These are phyloP conservation scores for Globisporangium ultimum DNA, from an alignment of 352 stramenopile genomes.

Conservation along the genomic window DNA sequence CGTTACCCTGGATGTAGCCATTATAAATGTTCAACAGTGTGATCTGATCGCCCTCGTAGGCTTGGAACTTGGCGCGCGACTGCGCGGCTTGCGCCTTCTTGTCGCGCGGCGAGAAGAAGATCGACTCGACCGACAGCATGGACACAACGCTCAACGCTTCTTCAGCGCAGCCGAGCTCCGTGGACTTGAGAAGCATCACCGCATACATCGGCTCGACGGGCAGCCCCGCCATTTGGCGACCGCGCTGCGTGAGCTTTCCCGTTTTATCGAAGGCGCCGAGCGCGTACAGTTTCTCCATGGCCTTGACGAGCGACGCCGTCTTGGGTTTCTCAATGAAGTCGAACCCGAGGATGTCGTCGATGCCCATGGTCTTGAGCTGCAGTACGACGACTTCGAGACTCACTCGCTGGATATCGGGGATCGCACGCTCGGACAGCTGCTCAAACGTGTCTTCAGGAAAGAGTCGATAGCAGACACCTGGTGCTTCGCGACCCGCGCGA, in stretches of 20 bases:
- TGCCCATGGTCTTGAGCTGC: conserved; percentile 85
- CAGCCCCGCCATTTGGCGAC: conserved; percentile 81
- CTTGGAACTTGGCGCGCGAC: conserved; percentile 72
- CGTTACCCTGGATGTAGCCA: conserved; percentile 60
- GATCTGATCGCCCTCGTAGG: conserved; percentile 84
- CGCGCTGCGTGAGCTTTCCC: conserved; percentile 64
- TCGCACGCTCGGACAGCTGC: conserved; percentile 64
- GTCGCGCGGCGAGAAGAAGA: conserved; percentile 85
- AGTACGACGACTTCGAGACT: conserved; percentile 81
- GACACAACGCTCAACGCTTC: conserved; percentile 85
- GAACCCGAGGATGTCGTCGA: conserved; percentile 82
- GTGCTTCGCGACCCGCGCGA: conserved; percentile 81
- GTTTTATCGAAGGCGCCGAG: conserved; percentile 62
- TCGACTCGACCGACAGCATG: conserved; percentile 89
- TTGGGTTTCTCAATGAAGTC: conserved; percentile 88
- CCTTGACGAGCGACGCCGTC: conserved; percentile 67
- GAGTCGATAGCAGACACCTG: conserved; percentile 77
- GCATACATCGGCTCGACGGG: conserved; percentile 88
- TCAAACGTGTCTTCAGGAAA: conserved; percentile 87
- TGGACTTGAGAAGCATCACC: conserved; percentile 84
- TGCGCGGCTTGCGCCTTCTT: conserved; percentile 82
- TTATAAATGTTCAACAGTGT: conserved; percentile 84
- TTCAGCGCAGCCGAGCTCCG: conserved; percentile 73
- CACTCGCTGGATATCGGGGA: conserved; percentile 86
- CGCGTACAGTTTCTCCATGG: conserved; percentile 81